Evolutionary conservation across 306 rosid genomes (phyloP).

Genomic region (Casuarina equisetifolia): DNA sequence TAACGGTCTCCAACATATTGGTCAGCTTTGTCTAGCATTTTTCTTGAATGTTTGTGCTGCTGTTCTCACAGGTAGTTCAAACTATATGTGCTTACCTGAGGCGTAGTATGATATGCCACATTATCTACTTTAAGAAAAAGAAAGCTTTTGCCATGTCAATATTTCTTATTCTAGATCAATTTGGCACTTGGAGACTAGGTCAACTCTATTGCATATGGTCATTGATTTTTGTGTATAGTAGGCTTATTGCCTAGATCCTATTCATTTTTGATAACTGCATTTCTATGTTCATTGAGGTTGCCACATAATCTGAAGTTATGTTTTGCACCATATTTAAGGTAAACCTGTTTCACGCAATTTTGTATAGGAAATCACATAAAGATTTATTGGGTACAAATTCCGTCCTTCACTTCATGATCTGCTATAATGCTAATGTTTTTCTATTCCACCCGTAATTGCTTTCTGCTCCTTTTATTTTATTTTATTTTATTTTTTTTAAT

Average conservation of each 20-base stretch:
- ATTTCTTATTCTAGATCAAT: not conserved
- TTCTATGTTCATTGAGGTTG: not conserved
- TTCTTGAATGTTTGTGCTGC: too few species aligned
- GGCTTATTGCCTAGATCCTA: not conserved
- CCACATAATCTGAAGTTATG: not conserved
- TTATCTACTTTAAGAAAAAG: not conserved
- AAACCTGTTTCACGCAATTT: not conserved
- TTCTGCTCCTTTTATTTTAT: not conserved
- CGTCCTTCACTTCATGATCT: slow-evolving; percentile 17
- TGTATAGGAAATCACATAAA: not conserved
- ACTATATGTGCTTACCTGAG: not conserved
- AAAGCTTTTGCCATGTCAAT: not conserved
- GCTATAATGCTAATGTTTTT: slow-evolving; percentile 16
- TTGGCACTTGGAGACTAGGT: not conserved
- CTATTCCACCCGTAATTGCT: slow-evolving; percentile 27
- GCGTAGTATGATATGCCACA: not conserved
- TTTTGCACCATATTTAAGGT: not conserved
- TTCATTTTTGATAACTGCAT: not conserved
- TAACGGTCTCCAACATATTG: too few species aligned
- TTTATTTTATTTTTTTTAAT: too few species aligned
- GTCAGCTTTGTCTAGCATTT: too few species aligned
- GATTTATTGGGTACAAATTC: slow-evolving; percentile 3
- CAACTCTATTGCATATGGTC: not conserved
- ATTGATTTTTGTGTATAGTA: not conserved
- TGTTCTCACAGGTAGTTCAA: too few species aligned